Conservation (phyloP, 1,284 basidiomycete species). For the Cryptococcus hybrid region DNA sequence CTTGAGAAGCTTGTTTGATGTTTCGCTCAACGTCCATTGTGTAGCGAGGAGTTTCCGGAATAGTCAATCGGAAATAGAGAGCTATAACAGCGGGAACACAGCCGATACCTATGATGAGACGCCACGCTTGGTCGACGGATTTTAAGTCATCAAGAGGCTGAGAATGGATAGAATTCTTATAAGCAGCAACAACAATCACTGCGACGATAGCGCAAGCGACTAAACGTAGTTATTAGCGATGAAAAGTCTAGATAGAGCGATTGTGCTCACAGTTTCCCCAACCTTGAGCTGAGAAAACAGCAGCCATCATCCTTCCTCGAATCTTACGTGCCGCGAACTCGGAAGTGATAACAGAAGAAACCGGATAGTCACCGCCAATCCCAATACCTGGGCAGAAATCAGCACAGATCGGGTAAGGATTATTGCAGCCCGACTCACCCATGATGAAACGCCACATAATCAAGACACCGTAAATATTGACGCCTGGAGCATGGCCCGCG, state of each 20-base stretch:
- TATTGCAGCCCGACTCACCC: conserved; percentile 42
- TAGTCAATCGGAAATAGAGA: conserved; percentile 55
- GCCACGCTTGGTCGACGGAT: conserved; percentile 54
- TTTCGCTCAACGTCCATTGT: conserved; percentile 88
- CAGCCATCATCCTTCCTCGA: conserved; percentile 56
- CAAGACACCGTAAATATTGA: conserved; percentile 68
- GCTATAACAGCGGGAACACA: conserved; percentile 51
- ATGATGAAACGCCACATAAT: conserved; percentile 62
- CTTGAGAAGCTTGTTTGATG: conserved; percentile 65
- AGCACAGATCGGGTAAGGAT: too few species aligned
- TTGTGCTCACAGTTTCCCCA: conserved; percentile 52
- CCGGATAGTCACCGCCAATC: conserved; percentile 60
- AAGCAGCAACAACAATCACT: conserved; percentile 65
- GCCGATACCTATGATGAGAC: conserved; percentile 54
- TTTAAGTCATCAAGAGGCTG: conserved; percentile 48
- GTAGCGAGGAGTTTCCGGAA: conserved; percentile 65
- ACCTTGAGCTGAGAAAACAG: conserved; percentile 55
- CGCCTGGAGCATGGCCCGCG: conserved; percentile 59
- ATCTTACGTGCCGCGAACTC: conserved; percentile 74
- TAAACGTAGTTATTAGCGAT: neutral
- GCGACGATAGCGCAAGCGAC: conserved; percentile 63
- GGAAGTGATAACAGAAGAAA: conserved; percentile 55
- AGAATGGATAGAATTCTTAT: conserved; percentile 61
- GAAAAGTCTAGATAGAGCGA: neutral
- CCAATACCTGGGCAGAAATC: conserved; percentile 9